These are phyloP conservation scores for Phytopythium boreale DNA, from an alignment of 352 stramenopile genomes.

Conservation along the genomic window DNA sequence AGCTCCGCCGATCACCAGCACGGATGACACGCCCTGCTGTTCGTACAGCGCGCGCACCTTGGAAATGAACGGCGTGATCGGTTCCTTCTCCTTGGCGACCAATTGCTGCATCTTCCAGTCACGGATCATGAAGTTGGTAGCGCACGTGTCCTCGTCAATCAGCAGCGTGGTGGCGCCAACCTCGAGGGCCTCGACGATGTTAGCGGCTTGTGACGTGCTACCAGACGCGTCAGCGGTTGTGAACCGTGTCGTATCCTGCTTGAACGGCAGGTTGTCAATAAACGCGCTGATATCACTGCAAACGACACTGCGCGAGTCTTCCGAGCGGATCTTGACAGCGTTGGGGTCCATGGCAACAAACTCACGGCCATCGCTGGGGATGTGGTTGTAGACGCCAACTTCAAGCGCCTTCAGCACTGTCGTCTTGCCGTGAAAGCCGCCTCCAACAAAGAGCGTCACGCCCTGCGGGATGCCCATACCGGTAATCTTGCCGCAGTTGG, in stretches of 20 bases:
- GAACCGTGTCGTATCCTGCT: conserved; percentile 91
- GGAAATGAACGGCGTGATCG: conserved; percentile 97
- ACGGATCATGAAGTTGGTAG: conserved; percentile 98
- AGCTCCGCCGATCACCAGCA: conserved; percentile 95
- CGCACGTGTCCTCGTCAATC: conserved; percentile 97
- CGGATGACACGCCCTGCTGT: conserved; percentile 87
- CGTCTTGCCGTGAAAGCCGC: conserved; percentile 98
- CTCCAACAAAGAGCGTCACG: conserved; percentile 95
- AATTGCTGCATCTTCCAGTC: conserved; percentile 97
- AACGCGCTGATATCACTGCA: conserved; percentile 94
- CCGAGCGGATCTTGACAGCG: conserved; percentile 94
- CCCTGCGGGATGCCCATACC: conserved; percentile 94
- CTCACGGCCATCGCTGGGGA: conserved; percentile 93
- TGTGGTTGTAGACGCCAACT: conserved; percentile 95
- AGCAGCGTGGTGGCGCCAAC: conserved; percentile 91
- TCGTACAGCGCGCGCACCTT: conserved; percentile 92
- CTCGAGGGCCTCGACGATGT: conserved; percentile 94
- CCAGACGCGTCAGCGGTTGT: conserved; percentile 93
- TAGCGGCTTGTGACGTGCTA: conserved; percentile 95
- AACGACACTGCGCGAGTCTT: conserved; percentile 92
- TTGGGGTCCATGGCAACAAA: conserved; percentile 89
- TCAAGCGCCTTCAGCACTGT: conserved; percentile 94
- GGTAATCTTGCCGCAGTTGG: conserved; percentile 74
- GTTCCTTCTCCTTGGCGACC: conserved; percentile 94
- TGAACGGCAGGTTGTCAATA: conserved; percentile 96